phyloP scores from a whole-genome alignment of 1,284 basidiomycete genomes.

The Trichosporon sp. region DNA sequence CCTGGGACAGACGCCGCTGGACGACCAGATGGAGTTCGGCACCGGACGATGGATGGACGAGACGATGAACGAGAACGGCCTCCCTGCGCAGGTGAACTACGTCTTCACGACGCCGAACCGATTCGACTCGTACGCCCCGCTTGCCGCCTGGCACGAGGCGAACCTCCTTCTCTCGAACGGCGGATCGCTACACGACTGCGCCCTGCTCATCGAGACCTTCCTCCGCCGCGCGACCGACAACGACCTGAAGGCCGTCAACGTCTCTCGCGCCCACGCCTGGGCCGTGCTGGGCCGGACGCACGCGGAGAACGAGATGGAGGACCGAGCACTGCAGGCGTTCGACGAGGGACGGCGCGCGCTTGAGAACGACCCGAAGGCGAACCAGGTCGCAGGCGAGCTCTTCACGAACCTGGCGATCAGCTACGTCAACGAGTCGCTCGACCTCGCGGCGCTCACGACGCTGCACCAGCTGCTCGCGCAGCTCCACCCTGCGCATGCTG shows the following conservation, averaged over 20 bases:
- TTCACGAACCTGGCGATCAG: conserved; percentile 95
- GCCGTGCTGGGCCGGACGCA: conserved; percentile 88
- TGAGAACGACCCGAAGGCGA: conserved; percentile 65
- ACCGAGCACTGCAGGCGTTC: conserved; percentile 61
- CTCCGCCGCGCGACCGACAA: conserved; percentile 60
- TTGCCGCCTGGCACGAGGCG: conserved; percentile 41
- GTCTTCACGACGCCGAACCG: conserved; percentile 66
- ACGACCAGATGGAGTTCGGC: conserved; percentile 53
- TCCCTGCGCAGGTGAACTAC: conserved; percentile 71
- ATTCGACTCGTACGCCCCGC: conserved; percentile 29
- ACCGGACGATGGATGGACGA: conserved; percentile 27
- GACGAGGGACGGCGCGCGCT: conserved; percentile 75
- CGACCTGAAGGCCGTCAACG: conserved; percentile 59
- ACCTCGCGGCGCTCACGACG: conserved; percentile 82
- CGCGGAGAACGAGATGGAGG: conserved; percentile 87
- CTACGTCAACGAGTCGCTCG: conserved; percentile 94
- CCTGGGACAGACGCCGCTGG: conserved; percentile 44
- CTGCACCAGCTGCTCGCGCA: conserved; percentile 83
- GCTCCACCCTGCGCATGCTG: conserved; percentile 68
- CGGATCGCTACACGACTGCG: conserved; percentile 82
- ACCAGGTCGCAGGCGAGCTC: conserved; percentile 69
- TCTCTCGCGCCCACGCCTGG: conserved; percentile 73
- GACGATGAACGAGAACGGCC: conserved; percentile 65
- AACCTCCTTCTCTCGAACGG: conserved; percentile 67
- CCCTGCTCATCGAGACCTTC: conserved; percentile 81